Percentiles rank a stretch among this genome's conserved stretches.
Evolutionary conservation across 768 basidiomycete species (phyloP).

Genomic region (Phallus indusiatus): DNA sequence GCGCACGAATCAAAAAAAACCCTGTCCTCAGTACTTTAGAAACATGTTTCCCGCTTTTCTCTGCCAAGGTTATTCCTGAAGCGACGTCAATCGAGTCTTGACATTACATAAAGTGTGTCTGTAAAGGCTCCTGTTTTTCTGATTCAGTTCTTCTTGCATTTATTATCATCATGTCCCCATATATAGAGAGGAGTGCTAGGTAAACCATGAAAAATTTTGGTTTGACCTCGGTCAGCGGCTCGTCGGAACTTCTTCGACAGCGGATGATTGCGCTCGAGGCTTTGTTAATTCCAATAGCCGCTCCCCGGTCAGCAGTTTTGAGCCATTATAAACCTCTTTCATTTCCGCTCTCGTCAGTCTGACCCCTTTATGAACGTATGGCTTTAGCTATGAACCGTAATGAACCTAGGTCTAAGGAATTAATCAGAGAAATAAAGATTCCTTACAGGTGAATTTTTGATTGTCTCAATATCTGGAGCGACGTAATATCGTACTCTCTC

Average conservation of each 20-base stretch:
- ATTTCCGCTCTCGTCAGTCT: constrained; percentile 24
- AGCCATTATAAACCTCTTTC: constrained; percentile 20
- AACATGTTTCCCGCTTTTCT: too few relatives aligned
- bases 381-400: constrained; percentile 46
- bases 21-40: too few relatives aligned
- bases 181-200: not conserved
- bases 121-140: too few relatives aligned
- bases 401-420: not conserved
- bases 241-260: not conserved
- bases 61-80: too few relatives aligned
- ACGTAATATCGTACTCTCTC: constrained; percentile 78
- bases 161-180: not conserved
- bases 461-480: constrained; percentile 61
- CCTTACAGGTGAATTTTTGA: constrained; percentile 43
- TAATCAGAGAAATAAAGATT: not conserved
- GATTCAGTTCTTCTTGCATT: too few relatives aligned
- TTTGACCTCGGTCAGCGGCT: not conserved
- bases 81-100: too few relatives aligned
- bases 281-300: constrained; percentile 1
- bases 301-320: not conserved
- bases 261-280: not conserved
- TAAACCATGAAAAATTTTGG: not conserved
- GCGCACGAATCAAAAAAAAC: too few relatives aligned
- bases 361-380: constrained; percentile 50
- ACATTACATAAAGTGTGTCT: too few relatives aligned